phyloP scores from a whole-genome alignment of 345 rosid genomes.

The Erucastrum elatum region DNA sequence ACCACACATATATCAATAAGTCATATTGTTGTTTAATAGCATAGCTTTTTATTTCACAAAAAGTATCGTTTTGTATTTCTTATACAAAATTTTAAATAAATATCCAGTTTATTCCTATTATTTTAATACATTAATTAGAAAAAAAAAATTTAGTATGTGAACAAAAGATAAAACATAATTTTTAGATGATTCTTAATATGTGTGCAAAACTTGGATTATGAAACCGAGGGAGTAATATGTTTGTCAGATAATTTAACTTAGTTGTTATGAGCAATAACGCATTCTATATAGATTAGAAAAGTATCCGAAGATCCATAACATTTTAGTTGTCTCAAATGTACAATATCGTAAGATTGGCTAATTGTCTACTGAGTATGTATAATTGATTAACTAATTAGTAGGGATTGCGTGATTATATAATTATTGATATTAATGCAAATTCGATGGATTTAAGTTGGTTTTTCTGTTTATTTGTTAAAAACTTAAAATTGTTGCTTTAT shows the following conservation, averaged over 20 bases:
- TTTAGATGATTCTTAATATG: too few relatives aligned
- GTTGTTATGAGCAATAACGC: slow-evolving; percentile 18
- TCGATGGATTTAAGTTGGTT: slow-evolving; percentile 25
- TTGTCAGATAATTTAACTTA: background rate
- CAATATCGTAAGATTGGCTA: slow-evolving; percentile 10
- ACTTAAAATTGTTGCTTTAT: slow-evolving; percentile 5
- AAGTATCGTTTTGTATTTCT: too few relatives aligned
- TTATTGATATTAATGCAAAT: background rate
- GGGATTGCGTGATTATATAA: background rate
- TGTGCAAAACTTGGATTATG: too few relatives aligned
- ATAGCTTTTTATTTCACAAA: too few relatives aligned
- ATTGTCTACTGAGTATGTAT: slow-evolving; percentile 13
- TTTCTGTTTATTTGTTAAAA: slow-evolving; percentile 3
- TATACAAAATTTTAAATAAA: too few relatives aligned
- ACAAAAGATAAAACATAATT: too few relatives aligned
- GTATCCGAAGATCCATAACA: slow-evolving; percentile 17
- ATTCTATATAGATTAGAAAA: background rate
- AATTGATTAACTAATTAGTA: slow-evolving; percentile 20
- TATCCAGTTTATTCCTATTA: too few relatives aligned
- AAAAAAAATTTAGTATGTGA: too few relatives aligned
- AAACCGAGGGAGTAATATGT: background rate
- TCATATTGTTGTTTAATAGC: too few relatives aligned
- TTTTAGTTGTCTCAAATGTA: slow-evolving; percentile 12
- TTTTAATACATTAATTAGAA: too few relatives aligned
- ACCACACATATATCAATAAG: too few relatives aligned